These are phyloP conservation scores for Basipetospora sp. DNA, from an alignment of 2,329 filamentous ascomycete genomes.

Conservation along the genomic window DNA sequence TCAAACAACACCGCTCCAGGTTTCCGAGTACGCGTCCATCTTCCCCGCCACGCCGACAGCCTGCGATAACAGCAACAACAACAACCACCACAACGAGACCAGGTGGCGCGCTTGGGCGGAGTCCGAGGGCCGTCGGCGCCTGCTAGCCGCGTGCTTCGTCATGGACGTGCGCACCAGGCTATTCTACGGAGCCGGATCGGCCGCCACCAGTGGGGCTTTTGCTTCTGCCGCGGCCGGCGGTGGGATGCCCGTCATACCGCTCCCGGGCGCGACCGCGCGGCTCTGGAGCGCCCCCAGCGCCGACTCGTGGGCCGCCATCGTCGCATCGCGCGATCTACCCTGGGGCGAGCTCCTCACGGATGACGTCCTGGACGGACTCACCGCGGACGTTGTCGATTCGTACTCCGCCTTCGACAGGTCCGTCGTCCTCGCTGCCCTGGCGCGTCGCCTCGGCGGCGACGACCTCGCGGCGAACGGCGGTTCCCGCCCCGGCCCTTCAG, in stretches of 20 bases:
- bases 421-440: constrained; percentile 25
- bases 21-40: too few relatives aligned
- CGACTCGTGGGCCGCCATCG: constrained; percentile 30
- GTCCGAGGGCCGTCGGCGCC: constrained; percentile 35
- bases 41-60: too few relatives aligned
- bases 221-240: constrained; percentile 13
- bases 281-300: constrained; percentile 35
- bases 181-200: constrained; percentile 35
- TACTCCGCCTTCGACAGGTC: constrained; percentile 25
- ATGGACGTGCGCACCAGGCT: constrained; percentile 40
- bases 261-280: constrained; percentile 27
- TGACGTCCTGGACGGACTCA: constrained; percentile 19
- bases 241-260: constrained; percentile 24
- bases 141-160: constrained; percentile 42
- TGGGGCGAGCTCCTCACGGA: too few relatives aligned
- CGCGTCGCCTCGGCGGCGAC: constrained; percentile 15
- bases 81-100: too few relatives aligned
- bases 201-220: constrained; percentile 19
- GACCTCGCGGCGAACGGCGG: constrained; percentile 19
- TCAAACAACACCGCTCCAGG: too few relatives aligned
- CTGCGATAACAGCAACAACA: too few relatives aligned
- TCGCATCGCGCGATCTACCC: constrained; percentile 6
- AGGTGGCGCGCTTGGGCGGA: constrained; percentile 38
- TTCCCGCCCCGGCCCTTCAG: too few relatives aligned
- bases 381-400: constrained; percentile 20